phyloP scores from a whole-genome alignment of 805 yeast genomes.

The Saturnispora bothae region DNA sequence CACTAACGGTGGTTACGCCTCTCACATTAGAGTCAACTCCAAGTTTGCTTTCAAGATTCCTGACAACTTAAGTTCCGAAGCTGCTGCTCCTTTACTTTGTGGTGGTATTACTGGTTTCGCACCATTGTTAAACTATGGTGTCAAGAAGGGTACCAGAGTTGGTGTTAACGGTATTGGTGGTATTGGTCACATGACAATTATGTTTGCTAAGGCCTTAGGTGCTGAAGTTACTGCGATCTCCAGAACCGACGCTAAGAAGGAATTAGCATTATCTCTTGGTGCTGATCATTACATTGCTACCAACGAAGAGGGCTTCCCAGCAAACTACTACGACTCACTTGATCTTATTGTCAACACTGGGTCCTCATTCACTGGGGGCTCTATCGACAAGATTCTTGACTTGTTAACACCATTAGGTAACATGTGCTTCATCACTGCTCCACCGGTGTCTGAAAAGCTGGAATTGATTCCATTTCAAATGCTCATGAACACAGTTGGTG shows the following conservation, averaged over 20 bases:
- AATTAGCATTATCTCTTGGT: constrained; percentile 39
- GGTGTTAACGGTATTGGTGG: constrained; percentile 42
- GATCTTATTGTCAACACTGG: constrained; percentile 44
- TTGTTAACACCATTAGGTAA: constrained; percentile 26
- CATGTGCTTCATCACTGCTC: constrained; percentile 23
- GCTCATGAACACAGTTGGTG: constrained; percentile 23
- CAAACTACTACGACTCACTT: constrained; percentile 25
- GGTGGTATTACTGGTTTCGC: constrained; percentile 47
- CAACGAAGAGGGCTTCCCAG: constrained; percentile 34
- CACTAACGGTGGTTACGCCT: constrained; percentile 40
- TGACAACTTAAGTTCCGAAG: constrained; percentile 30
- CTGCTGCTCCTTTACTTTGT: constrained; percentile 45
- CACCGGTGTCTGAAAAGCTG: constrained; percentile 27
- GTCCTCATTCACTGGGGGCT: constrained; percentile 27
- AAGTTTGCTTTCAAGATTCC: constrained; percentile 40
- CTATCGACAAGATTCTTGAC: constrained; percentile 18
- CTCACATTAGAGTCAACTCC: constrained; percentile 35
- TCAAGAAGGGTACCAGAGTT: constrained; percentile 39
- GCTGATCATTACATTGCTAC: constrained; percentile 48
- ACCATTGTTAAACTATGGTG: constrained; percentile 32
- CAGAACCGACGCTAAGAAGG: constrained; percentile 37
- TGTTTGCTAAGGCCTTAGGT: constrained; percentile 49
- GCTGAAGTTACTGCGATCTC: constrained; percentile 51
- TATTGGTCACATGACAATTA: constrained; percentile 36
- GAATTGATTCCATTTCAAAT: constrained; percentile 27